These are phyloP conservation scores for Claviceps africana DNA, from an alignment of 2,329 filamentous ascomycete species.

Conservation along the genomic window DNA sequence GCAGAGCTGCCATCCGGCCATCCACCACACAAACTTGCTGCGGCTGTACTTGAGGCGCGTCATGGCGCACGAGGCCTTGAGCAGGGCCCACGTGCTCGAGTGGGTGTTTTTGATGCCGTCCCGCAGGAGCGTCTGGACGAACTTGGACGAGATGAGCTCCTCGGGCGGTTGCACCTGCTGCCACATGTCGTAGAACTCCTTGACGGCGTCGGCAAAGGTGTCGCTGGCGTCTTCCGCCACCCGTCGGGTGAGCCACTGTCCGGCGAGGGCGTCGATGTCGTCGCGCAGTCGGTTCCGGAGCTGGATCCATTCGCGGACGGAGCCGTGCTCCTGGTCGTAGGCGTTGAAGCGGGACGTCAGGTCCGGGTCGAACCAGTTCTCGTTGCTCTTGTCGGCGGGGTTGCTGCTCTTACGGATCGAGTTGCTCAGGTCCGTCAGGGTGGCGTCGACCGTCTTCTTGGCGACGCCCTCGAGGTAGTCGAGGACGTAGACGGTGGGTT, in stretches of 20 bases:
- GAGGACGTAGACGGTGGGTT: background rate
- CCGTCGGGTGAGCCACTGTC: conserved; percentile 18
- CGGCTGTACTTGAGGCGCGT: conserved; percentile 15
- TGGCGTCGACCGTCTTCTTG: background rate
- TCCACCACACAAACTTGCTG: conserved; percentile 28
- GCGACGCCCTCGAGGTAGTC: background rate
- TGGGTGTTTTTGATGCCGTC: conserved; percentile 10
- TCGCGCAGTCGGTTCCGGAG: conserved; percentile 3
- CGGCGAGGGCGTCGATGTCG: conserved; percentile 17
- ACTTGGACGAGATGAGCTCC: conserved; percentile 11
- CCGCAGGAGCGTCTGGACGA: conserved; percentile 15
- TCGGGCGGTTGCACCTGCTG: conserved; percentile 24
- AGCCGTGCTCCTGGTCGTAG: background rate
- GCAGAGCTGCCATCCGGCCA: conserved; percentile 35
- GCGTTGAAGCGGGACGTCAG: background rate
- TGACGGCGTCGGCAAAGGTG: conserved; percentile 15
- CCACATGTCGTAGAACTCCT: conserved; percentile 27
- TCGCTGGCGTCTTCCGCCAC: conserved; percentile 7
- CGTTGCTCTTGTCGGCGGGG: too few relatives aligned
- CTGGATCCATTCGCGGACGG: conserved; percentile 16
- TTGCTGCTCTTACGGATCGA: too few relatives aligned
- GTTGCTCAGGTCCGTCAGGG: background rate
- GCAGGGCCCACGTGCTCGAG: conserved; percentile 30
- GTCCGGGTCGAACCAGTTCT: background rate
- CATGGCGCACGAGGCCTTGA: conserved; percentile 37